A percentile compares a stretch with the other conserved stretches of the same genome.
phyloP scores from a whole-genome alignment of 1,139 yeast species.

The Diutina siamensis region DNA sequence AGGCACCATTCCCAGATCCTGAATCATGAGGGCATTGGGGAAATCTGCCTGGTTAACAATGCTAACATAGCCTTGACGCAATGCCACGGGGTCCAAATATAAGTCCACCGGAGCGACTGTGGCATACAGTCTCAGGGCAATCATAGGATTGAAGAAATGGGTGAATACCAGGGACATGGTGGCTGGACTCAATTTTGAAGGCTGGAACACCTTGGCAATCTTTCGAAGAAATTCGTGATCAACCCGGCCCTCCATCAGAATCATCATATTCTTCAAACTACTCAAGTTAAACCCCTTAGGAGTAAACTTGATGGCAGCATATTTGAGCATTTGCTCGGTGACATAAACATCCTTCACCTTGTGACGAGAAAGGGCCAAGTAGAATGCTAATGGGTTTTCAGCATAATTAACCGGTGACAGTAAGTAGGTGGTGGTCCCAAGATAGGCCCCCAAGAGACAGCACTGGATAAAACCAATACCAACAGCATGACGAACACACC shows the following conservation, averaged over 20 bases:
- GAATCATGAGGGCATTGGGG: conserved; percentile 63
- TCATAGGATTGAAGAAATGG: conserved; percentile 72
- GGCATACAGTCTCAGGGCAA: conserved; percentile 78
- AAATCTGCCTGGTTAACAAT: conserved; percentile 64
- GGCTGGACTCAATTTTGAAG: conserved; percentile 54
- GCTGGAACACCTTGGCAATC: conserved; percentile 52
- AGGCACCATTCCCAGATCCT: conserved; percentile 94
- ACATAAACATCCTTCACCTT: conserved; percentile 81
- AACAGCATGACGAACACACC: conserved; percentile 74
- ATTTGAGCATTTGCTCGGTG: conserved; percentile 74
- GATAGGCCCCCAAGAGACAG: conserved; percentile 67
- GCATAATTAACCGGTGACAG: conserved; percentile 74
- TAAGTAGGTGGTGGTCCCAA: conserved; percentile 78
- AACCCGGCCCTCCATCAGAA: conserved; percentile 70
- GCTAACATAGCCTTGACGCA: conserved; percentile 78
- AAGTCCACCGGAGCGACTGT: conserved; percentile 82
- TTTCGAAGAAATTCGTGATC: conserved; percentile 47
- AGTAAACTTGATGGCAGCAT: conserved; percentile 53
- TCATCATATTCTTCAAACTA: conserved; percentile 70
- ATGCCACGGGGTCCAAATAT: conserved; percentile 77
- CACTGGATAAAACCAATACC: conserved; percentile 88
- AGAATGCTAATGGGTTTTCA: conserved; percentile 63
- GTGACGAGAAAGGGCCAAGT: conserved; percentile 59
- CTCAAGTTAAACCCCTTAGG: conserved; percentile 57
- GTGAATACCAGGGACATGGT: conserved; percentile 71